Evolutionary conservation across 1,284 basidiomycete species (phyloP), one percentile per base, ranked within the genome.

Genomic region (Trichosporon asahii): DNA sequence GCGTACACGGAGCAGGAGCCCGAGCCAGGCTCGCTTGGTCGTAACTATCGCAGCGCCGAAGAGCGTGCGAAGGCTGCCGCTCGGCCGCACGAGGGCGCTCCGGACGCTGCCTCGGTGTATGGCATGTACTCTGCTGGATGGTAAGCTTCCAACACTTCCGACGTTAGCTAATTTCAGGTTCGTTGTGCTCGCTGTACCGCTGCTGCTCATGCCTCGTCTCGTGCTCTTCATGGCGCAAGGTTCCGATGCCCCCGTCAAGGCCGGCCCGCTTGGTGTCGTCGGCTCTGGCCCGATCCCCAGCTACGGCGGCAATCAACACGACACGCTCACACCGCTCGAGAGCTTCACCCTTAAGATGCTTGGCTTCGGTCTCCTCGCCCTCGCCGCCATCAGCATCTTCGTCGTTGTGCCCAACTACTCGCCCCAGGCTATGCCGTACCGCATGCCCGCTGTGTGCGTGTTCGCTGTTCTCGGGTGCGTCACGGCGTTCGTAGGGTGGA

Each of bases 151-250:
- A 3, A 6, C n/a, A 4, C 33, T 23, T 23, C 15, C 63, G 23
- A 25, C 61, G 11, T 37, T 2, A 37, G 40, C 66, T 70, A 44
- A 70, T 64, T 2, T 12, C 73, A 83, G 82, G 80, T 80, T 80
- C 70, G 61, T 73, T 18, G 29, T 77, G 29, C 74, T 81, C 27
- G 77, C 78, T 15, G 65, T 81, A n/a, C 82, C 81, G 0, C 73
- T 82, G 2, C 72, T 83, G 18, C 74, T 83, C 49, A 79, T 84
- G 74, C 82, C 83, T 7, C 78, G 82, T 14, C 75, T 84, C 63
- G 72, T 84, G 14, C 72, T 83, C 65, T 84, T 83, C 76, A 78
- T 84, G 71, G 75, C 81, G 4, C 81, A 83, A 67, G 37, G 60
- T 67, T 55, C 75, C n/a, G 57, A 55, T 29, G 15, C 66, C 21